Conservation (phyloP, 2,329 filamentous ascomycete species). For the Pyricularia pennisetigena region DNA sequence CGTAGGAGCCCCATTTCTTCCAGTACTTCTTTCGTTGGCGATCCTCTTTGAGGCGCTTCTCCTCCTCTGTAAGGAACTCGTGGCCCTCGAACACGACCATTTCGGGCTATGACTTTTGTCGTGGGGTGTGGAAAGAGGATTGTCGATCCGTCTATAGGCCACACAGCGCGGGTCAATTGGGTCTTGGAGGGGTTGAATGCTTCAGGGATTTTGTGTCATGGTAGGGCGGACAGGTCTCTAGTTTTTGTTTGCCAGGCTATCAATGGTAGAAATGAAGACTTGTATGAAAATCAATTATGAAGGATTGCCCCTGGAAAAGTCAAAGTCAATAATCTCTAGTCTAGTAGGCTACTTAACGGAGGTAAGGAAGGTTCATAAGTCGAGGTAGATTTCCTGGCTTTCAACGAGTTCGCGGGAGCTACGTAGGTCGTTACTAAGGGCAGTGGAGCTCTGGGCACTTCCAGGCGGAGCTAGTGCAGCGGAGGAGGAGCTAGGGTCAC, state of each 20-base stretch:
- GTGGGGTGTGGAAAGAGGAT: background rate
- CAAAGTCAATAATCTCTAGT: background rate
- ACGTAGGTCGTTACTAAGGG: background rate
- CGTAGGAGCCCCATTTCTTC: slow-evolving; percentile 97
- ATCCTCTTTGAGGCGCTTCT: slow-evolving; percentile 82
- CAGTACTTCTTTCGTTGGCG: slow-evolving; percentile 79
- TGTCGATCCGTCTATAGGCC: background rate
- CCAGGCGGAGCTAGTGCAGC: background rate
- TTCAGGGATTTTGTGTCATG: background rate
- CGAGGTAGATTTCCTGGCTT: background rate
- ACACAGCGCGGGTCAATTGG: background rate
- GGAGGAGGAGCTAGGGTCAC: background rate
- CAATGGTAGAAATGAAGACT: background rate
- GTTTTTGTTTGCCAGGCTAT: background rate
- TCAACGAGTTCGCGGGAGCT: background rate
- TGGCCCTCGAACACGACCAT: slow-evolving; percentile 91
- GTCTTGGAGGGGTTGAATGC: background rate
- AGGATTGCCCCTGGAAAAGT: background rate
- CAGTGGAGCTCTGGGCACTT: slow-evolving; percentile 1
- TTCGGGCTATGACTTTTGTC: slow-evolving; percentile 11
- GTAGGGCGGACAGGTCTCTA: background rate
- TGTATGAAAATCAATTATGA: background rate
- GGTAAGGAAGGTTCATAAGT: background rate
- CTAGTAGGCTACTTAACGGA: background rate
- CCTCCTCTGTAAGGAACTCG: slow-evolving; percentile 81